Conservation (phyloP, 495 filamentous ascomycete species). For the Mytilinidion resinicola region DNA sequence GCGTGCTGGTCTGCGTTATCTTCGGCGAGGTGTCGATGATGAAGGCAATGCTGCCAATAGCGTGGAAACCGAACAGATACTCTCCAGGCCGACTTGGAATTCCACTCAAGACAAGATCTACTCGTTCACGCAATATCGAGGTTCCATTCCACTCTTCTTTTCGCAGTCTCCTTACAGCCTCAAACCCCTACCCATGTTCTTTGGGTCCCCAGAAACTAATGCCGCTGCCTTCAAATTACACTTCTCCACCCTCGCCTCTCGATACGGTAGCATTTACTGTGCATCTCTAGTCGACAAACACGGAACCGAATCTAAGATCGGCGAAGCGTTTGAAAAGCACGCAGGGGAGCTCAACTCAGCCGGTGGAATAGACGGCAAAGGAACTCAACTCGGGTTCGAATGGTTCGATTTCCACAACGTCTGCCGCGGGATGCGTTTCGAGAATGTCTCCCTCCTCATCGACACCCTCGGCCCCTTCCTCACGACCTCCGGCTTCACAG, state of each 20-base stretch:
- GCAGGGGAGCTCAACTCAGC: conserved; percentile 57
- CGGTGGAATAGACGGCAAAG: conserved; percentile 46
- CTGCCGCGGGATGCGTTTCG: conserved; percentile 94
- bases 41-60: conserved; percentile 80
- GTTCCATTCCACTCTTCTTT: conserved; percentile 88
- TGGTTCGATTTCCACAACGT: conserved; percentile 95
- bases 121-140: conserved; percentile 79
- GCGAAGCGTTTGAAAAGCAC: conserved; percentile 65
- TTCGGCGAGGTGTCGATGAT: conserved; percentile 87
- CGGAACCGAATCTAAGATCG: conserved; percentile 69
- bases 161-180: conserved; percentile 88
- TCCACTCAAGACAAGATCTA: conserved; percentile 53
- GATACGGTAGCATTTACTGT: conserved; percentile 72
- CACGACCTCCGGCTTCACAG: conserved; percentile 52
- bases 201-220: conserved; percentile 71
- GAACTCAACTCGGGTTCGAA: conserved; percentile 59
- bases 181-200: conserved; percentile 75
- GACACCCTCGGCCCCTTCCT: conserved; percentile 59
- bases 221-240: conserved; percentile 70
- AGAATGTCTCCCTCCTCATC: conserved; percentile 77
- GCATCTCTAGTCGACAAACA: conserved; percentile 83
- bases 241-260: conserved; percentile 56
- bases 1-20: conserved; percentile 80
- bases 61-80: conserved; percentile 90
- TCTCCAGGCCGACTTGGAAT: conserved; percentile 61